Evolutionary conservation across 2,329 filamentous ascomycete species (phyloP).

Genomic region (Cladosporium sp.): DNA sequence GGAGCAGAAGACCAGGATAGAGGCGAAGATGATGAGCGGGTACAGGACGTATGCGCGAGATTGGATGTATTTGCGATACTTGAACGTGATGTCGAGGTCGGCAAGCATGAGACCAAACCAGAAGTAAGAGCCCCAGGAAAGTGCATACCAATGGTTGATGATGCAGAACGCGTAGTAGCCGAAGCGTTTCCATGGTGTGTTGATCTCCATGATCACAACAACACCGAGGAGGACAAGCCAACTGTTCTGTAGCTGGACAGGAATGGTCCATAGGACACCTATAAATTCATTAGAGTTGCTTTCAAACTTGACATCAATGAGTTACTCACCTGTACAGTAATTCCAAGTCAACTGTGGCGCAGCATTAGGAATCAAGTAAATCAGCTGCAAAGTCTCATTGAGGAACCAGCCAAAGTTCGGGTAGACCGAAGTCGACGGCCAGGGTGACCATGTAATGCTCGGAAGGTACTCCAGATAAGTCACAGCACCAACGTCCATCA

Average conservation of each 20-base stretch:
- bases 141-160: conserved; percentile 49
- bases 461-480: conserved; percentile 48
- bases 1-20: conserved; percentile 40
- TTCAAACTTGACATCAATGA: background rate
- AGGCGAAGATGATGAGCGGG: conserved; percentile 35
- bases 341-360: conserved; percentile 50
- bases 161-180: conserved; percentile 47
- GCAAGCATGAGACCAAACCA: conserved; percentile 48
- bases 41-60: conserved; percentile 40
- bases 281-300: background rate
- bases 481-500: conserved; percentile 47
- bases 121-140: conserved; percentile 49
- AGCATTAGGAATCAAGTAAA: conserved; percentile 50
- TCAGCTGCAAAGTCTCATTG: conserved; percentile 45
- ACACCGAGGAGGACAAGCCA: conserved; percentile 47
- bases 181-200: conserved; percentile 49
- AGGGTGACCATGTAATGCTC: conserved; percentile 50
- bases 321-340: conserved; percentile 44
- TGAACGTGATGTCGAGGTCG: conserved; percentile 49
- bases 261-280: conserved; percentile 50
- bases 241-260: conserved; percentile 49
- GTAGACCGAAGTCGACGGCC: conserved; percentile 45
- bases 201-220: conserved; percentile 47
- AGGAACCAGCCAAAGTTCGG: conserved; percentile 46
- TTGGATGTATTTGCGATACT: conserved; percentile 44